Evolutionary conservation across 1,139 yeast species (phyloP), one percentile per base, ranked within the genome.

Genomic region (Debaryomyces fabryi): DNA sequence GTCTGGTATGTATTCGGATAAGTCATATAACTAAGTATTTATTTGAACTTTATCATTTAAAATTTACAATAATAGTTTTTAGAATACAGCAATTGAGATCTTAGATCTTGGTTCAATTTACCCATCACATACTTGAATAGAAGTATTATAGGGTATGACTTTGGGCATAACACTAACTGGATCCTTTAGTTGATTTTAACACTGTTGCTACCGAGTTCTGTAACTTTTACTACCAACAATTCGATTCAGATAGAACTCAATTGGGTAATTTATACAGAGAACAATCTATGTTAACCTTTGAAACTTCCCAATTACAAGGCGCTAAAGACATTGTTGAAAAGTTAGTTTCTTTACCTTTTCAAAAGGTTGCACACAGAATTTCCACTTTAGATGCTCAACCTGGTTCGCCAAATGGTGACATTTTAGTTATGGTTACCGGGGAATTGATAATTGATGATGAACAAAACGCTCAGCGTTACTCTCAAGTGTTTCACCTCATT

Each of bases 361-460:
- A 81, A 68, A 90, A 90, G 74, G 97, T 95, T 52, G 86, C 82
- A 45, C 99, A 93, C 78, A 82, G 95, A 74, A 86, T 93, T 65
- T 85, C 96, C 49, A 92, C 99, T 43, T 81, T 93, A 63, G 99
- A 93, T 65, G 99, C 98, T 44, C 99, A 93, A 76, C 99, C 99
- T 43, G 97, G 95, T 37, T 87, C 96, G 52, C 89, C 96, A 52
- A 82, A 77, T 59, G 97, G 97, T 53, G 98, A 92, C 65, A 96
- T 93, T 51, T 79, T 93, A 63, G 98, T 92, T 50, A 87, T 93
- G 96, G 98, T 93, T 59, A 93, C 99, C 48, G 99, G 99, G 56
- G 97, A 90, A 70, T 81, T 93, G 59, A 72, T 91, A 58, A 82
- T 87, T 60, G 99, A 93, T 67, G 98, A 92, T 55, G 98, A 93